Base-by-base conservation (phyloP, 2,329 filamentous ascomycete species). In the Zasmidium citrigriseum region DNA sequence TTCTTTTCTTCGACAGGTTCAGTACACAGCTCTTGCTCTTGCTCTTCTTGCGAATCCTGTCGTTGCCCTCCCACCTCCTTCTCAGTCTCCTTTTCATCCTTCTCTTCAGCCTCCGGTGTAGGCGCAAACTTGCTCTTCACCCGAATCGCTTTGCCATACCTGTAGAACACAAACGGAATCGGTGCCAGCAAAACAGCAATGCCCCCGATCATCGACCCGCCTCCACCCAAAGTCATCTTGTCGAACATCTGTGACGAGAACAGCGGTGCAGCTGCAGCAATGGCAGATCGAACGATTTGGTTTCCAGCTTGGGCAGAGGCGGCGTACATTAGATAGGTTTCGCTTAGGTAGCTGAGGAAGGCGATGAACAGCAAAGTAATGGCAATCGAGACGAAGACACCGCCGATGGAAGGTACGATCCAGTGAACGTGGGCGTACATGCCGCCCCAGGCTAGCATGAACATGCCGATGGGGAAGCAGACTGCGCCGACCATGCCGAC, bases 291-390 rank as follows among this genome's bases (percentile, higher is more conserved):
- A 3, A 46, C 24, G 22, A 54, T 54, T 20, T 54, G 52, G 41
- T 54, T 54, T 11, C 24, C 52, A 20, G 52, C 52, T 22, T 54
- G 52, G n/a, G 52, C 52, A 14, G 55, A 53, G 9, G 55, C 55
- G 25, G 49, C 55, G 49, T 54, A 58, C 25, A 48, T 50, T 7
- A 62, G 73, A 58, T 84, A 84, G 1, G 76, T 72, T 65, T 84
- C 82, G 46, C 82, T 79, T 10, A 85, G 74, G 56, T 84, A 84
- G 64, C 81, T 84, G 34, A 83, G 71, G 62, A 80, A 82, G 38
- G 77, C 72, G 51, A 85, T 79, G 64, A 86, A 84, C 29, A 80
- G 74, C 29, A 80, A 69, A 12, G 78, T 54, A 50, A 81, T 77
- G 2, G 71, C 72, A 3, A 72, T 69, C 0, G 75, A 59, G 1